Evolutionary conservation across 2,329 filamentous ascomycete genomes (phyloP).

Genomic region (Byssochlamys sp.): DNA sequence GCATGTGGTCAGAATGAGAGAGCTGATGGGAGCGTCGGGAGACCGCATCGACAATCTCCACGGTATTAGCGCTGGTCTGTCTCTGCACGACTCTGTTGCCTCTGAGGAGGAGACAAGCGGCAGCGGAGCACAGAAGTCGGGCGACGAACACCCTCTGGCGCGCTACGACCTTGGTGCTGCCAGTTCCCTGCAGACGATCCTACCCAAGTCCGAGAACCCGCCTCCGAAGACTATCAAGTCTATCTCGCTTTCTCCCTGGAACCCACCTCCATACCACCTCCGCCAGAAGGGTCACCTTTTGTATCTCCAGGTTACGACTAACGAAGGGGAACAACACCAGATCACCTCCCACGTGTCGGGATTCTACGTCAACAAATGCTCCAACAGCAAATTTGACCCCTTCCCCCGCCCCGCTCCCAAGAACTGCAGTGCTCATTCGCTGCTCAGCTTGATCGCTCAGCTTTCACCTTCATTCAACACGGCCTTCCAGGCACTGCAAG

Average conservation of each 20-base stretch:
- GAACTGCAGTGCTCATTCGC: slow-evolving; percentile 69
- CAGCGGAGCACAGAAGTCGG: slow-evolving; percentile 18
- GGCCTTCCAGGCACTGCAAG: slow-evolving; percentile 68
- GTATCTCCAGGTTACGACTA: slow-evolving; percentile 79
- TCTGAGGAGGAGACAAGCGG: slow-evolving; percentile 39
- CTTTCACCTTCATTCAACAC: slow-evolving; percentile 75
- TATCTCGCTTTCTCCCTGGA: slow-evolving; percentile 84
- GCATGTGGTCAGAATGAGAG: slow-evolving; percentile 80
- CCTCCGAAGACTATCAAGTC: slow-evolving; percentile 85
- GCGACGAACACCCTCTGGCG: slow-evolving; percentile 48
- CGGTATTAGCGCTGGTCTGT: slow-evolving; percentile 73
- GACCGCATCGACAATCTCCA: slow-evolving; percentile 79
- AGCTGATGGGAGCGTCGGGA: slow-evolving; percentile 84
- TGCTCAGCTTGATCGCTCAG: slow-evolving; percentile 66
- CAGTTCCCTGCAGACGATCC: slow-evolving; percentile 58
- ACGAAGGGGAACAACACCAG: slow-evolving; percentile 88
- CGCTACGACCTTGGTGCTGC: slow-evolving; percentile 69
- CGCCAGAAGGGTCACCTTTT: slow-evolving; percentile 85
- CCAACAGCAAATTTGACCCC: slow-evolving; percentile 90
- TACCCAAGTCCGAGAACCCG: slow-evolving; percentile 57
- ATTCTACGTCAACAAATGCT: slow-evolving; percentile 95
- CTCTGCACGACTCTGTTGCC: slow-evolving; percentile 71
- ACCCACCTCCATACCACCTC: slow-evolving; percentile 84
- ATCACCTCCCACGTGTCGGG: slow-evolving; percentile 88
- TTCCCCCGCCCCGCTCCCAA: slow-evolving; percentile 71